phyloP scores from a whole-genome alignment of 2,329 filamentous ascomycete species.

The Endothia cerciana region DNA sequence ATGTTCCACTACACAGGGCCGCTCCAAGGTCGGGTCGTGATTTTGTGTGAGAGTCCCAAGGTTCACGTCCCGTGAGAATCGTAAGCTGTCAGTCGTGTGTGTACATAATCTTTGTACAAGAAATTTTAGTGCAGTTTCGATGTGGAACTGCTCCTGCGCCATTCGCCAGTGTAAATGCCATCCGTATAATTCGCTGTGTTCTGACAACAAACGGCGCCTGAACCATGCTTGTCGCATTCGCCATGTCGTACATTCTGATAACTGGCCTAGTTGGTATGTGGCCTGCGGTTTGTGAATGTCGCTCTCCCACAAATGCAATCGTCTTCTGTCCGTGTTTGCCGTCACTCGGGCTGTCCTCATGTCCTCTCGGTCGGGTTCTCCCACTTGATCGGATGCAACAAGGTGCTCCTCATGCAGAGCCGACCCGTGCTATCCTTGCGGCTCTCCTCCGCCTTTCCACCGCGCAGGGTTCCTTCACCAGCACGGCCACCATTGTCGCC shows the following conservation, averaged over 20 bases:
- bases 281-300: not conserved
- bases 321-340: not conserved
- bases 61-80: not conserved
- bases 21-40: not conserved
- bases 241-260: not conserved
- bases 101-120: conserved; percentile 23
- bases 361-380: conserved; percentile 53
- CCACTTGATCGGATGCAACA: conserved; percentile 81
- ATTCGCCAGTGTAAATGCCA: conserved; percentile 26
- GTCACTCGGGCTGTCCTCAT: not conserved
- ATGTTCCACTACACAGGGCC: not conserved
- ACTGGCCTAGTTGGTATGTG: not conserved
- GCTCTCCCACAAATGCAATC: conserved; percentile 14
- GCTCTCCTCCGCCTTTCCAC: conserved; percentile 57
- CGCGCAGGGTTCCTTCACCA: conserved; percentile 51
- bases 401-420: conserved; percentile 79
- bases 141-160: conserved; percentile 23
- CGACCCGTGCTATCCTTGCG: conserved; percentile 56
- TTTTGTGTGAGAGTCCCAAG: not conserved
- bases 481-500: conserved; percentile 53
- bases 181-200: conserved; percentile 3
- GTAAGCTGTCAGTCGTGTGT: conserved; percentile 21
- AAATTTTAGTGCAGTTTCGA: conserved; percentile 16
- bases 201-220: not conserved
- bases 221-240: not conserved